Evolutionary conservation across 352 stramenopile genomes (phyloP), one percentile per base, ranked within the genome.

Genomic region (Phytophthora palmivora): DNA sequence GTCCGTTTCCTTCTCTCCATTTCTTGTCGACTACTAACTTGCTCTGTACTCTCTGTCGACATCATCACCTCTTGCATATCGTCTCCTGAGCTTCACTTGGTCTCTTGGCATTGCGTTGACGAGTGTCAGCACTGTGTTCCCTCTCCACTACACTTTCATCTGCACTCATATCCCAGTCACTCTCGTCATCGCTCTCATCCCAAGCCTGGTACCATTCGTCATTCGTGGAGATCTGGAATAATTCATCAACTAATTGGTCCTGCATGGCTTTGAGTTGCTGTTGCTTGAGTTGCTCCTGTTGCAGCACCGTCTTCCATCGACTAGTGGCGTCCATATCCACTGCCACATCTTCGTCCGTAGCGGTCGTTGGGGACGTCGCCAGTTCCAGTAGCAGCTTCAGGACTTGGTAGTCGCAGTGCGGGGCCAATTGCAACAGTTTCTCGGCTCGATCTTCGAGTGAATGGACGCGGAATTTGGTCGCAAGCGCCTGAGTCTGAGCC

Each of bases 161-260:
- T 30, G 4, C 24, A 37, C 49, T 55, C 57, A 58, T 41, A 12
- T 63, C 51, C 59, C 59, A 65, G 38, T 74, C 70, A 9, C 64
- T 70, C 3, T 76, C 73, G 3, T 88, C 58, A n/a, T 74, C 78
- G 21, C 71, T 79, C 6, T 73, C 60, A 1, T 84, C 63, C 79
- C 80, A 84, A 7, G 79, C 72, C 30, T 89, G 70, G 45, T 75
- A 89, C 82, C 82, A 91, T 39, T 89, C 79, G 58, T 90, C 83
- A 36, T 80, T 77, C 21, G 74, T 83, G 14, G 79, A 78, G 39
- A 90, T 84, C 69, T 90, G 59, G 33, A 84, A 76, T 3, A 90
- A 58, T 36, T 89, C 81, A 1, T 84, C 67, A 7, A 79, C 64
- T 22, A 90, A 24, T 38, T 77, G 61, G 2, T 83, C 70, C 34